phyloP scores from a whole-genome alignment of 768 basidiomycete species.

The Lentinula boryana region DNA sequence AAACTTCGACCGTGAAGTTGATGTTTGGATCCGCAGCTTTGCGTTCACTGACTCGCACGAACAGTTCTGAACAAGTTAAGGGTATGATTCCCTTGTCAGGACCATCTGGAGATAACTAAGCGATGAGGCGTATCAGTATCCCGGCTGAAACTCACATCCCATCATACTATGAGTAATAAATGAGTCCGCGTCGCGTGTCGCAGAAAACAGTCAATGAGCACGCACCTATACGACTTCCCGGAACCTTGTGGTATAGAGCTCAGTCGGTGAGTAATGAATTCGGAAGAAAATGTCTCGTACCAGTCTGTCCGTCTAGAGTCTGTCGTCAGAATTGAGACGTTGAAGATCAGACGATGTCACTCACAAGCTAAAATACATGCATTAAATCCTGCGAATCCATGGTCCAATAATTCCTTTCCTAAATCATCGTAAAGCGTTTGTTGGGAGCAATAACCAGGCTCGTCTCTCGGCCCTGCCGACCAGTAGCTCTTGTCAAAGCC shows the following conservation, averaged over 20 bases:
- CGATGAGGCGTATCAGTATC: background rate
- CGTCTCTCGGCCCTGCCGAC: conserved; percentile 89
- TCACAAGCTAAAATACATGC: conserved; percentile 98
- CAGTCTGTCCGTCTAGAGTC: conserved; percentile 71
- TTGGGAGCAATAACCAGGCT: conserved; percentile 88
- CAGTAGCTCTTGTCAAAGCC: conserved; percentile 98
- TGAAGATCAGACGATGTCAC: conserved; percentile 28
- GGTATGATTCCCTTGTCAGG: conserved; percentile 97
- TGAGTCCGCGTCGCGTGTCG: background rate
- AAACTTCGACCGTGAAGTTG: conserved; percentile 92
- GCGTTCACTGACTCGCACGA: conserved; percentile 71
- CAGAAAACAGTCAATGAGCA: conserved; percentile 7
- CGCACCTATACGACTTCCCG: conserved; percentile 88
- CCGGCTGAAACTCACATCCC: conserved; percentile 64
- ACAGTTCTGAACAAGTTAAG: conserved; percentile 89
- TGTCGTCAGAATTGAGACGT: conserved; percentile 6
- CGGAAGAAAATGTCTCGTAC: conserved; percentile 33
- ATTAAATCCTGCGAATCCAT: conserved; percentile 95
- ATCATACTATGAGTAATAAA: conserved; percentile 63
- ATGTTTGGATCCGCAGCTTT: conserved; percentile 59
- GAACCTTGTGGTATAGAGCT: conserved; percentile 47
- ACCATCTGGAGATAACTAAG: conserved; percentile 56
- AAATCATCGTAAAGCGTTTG: conserved; percentile 93
- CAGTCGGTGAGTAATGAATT: background rate
- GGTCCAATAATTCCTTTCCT: conserved; percentile 90